phyloP scores from a whole-genome alignment of 768 basidiomycete genomes.

The Porpolomopsis calyptriformis region DNA sequence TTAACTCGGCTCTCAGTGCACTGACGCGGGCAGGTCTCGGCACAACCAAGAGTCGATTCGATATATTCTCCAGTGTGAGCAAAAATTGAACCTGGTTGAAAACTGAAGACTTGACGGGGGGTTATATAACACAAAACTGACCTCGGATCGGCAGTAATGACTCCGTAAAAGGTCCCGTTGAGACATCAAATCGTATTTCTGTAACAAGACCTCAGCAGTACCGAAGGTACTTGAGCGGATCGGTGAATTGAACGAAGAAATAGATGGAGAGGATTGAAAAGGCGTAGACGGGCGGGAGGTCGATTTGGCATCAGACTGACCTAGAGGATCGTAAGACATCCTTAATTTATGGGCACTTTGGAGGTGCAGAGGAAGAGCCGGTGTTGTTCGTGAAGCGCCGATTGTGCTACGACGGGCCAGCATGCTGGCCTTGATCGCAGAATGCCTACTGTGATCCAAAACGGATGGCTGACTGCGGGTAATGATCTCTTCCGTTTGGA shows the following conservation, averaged over 20 bases:
- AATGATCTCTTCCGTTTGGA: not conserved
- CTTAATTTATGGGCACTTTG: conserved; percentile 41
- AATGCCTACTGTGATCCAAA: not conserved
- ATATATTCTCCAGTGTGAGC: conserved; percentile 82
- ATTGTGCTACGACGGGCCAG: conserved; percentile 38
- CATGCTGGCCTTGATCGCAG: no score
- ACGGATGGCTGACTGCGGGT: not conserved
- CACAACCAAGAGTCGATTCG: conserved; percentile 81
- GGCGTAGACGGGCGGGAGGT: conserved; percentile 27
- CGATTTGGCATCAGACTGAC: conserved; percentile 46
- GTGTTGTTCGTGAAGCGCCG: conserved; percentile 61
- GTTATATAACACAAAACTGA: conserved; percentile 22
- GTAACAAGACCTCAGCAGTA: conserved; percentile 47
- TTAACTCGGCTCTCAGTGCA: conserved; percentile 92
- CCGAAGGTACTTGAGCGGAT: conserved; percentile 34
- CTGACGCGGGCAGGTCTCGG: conserved; percentile 92
- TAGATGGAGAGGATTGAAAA: conserved; percentile 64
- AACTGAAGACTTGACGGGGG: conserved; percentile 7
- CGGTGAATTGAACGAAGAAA: conserved; percentile 38
- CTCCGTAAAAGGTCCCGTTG: conserved; percentile 69
- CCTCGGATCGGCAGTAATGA: conserved; percentile 85
- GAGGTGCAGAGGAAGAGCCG: conserved; percentile 56
- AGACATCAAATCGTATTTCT: conserved; percentile 54
- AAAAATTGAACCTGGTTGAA: conserved; percentile 67
- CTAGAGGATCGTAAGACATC: conserved; percentile 65